Conservation (phyloP, 768 basidiomycete species). For the Mycena chlorophos region DNA sequence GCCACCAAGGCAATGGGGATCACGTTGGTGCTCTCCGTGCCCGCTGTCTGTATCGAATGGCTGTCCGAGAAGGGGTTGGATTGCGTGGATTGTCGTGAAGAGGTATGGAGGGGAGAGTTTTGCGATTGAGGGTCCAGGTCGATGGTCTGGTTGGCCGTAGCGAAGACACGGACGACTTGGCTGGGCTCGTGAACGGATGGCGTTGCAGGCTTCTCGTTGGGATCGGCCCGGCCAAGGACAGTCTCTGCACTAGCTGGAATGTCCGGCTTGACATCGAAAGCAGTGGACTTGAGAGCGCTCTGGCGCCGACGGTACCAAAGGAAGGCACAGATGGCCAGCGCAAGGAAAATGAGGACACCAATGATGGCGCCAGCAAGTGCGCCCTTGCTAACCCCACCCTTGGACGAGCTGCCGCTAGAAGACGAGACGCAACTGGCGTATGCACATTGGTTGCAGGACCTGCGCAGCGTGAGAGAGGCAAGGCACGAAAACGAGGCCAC, state of each 20-base stretch:
- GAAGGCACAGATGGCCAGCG: slow-evolving; percentile 49
- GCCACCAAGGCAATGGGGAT: slow-evolving; percentile 83
- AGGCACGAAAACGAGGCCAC: slow-evolving; percentile 21
- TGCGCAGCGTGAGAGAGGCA: slow-evolving; percentile 28
- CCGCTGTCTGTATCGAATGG: slow-evolving; percentile 81
- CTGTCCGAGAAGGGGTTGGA: slow-evolving; percentile 77
- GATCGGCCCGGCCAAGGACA: slow-evolving; percentile 82
- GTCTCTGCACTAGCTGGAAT: slow-evolving; percentile 72
- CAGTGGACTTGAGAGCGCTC: slow-evolving; percentile 40
- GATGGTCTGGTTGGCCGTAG: slow-evolving; percentile 52
- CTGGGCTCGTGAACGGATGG: slow-evolving; percentile 33
- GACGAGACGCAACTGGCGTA: slow-evolving; percentile 51
- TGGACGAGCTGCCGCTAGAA: slow-evolving; percentile 18
- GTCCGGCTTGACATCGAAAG: slow-evolving; percentile 51
- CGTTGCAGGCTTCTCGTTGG: slow-evolving; percentile 58
- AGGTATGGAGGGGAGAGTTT: slow-evolving; percentile 31
- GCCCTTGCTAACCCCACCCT: slow-evolving; percentile 58
- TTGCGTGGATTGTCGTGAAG: slow-evolving; percentile 32
- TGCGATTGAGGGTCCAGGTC: slow-evolving; percentile 59
- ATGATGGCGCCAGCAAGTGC: slow-evolving; percentile 75
- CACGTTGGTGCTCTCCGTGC: slow-evolving; percentile 79
- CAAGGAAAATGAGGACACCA: slow-evolving; percentile 61
- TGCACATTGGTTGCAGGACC: slow-evolving; percentile 59
- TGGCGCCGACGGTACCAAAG: slow-evolving; percentile 65
- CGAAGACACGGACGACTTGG: slow-evolving; percentile 48